Conservation (phyloP, 441 rosid genomes). For the Syzygium malaccense region DNA sequence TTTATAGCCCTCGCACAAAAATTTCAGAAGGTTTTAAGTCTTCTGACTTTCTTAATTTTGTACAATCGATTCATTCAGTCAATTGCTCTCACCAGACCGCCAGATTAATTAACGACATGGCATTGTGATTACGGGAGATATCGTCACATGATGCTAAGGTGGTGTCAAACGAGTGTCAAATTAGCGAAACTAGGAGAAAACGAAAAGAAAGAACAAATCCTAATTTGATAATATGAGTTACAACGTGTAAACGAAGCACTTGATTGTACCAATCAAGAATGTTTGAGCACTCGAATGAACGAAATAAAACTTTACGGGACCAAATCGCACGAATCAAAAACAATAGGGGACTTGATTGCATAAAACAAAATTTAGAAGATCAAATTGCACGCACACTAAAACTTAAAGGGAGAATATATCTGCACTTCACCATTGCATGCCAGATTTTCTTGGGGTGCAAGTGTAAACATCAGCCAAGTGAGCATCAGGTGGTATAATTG, state of each 20-base stretch:
- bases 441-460: neutral
- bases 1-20: neutral
- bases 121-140: neutral
- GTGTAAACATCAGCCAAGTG: neutral
- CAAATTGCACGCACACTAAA: neutral
- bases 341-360: neutral
- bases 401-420: neutral
- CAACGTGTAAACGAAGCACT: neutral
- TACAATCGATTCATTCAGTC: neutral
- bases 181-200: neutral
- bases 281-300: neutral
- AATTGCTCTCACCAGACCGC: neutral
- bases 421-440: neutral
- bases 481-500: neutral
- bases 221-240: neutral
- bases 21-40: neutral
- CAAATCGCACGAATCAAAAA: neutral
- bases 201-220: neutral
- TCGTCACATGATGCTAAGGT: neutral
- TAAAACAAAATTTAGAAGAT: neutral
- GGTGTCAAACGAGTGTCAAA: neutral
- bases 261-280: neutral
- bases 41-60: neutral
- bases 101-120: neutral
- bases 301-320: neutral